Base-by-base conservation (phyloP, 192 early-diverging fungal genomes). In the Podila verticillata region DNA sequence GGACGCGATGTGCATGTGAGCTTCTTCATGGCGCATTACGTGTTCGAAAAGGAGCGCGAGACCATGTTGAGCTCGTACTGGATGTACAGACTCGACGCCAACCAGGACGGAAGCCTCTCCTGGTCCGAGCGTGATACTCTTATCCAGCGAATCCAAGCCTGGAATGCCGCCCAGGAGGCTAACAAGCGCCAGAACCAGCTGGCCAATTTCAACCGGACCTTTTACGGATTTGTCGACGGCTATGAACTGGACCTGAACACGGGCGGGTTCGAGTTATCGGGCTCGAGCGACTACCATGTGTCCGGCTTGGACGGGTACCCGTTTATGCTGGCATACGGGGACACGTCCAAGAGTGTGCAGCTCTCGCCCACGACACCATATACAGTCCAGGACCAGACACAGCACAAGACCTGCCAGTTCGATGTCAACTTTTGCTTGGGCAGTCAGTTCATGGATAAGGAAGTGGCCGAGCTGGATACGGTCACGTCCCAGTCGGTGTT, bases 21-120 rank as follows among this genome's bases (percentile, higher is more conserved):
- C 20, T 84, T 82, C 57, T 65, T 84, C 15, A 69, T 84, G 62
- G 70, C 78, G 1, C 78, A 84, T 35, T 84, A 84, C 54, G 71
- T 82, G 15, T 54, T 77, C 15, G 84, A 85, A 49, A 61, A 70
- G n/a, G 48, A 60, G 15, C 59, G 80, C 32, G 84, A 85, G 72
- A 74, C 74, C 17, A 65, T 74, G 32, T 34, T 85, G 61, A 67
- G 61, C 51, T 72, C 74, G n/a, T 85, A 64, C 57, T 79, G 81
- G 73, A 51, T 64, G 24, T 48, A 70, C n/a, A 60, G 72, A 5
- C 57, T 82, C 56, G 84, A 85, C 60, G 57, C 48, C 0, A 77
- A 85, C 44, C 61, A 73, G 48, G 77, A 85, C 51, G 74, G 70
- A 28, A 22, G 8, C 22, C 64, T 72, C 56, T 68, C 70, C 26